phyloP scores from a whole-genome alignment of 2,329 filamentous ascomycete species.

The Phyllosticta citribraziliensis region DNA sequence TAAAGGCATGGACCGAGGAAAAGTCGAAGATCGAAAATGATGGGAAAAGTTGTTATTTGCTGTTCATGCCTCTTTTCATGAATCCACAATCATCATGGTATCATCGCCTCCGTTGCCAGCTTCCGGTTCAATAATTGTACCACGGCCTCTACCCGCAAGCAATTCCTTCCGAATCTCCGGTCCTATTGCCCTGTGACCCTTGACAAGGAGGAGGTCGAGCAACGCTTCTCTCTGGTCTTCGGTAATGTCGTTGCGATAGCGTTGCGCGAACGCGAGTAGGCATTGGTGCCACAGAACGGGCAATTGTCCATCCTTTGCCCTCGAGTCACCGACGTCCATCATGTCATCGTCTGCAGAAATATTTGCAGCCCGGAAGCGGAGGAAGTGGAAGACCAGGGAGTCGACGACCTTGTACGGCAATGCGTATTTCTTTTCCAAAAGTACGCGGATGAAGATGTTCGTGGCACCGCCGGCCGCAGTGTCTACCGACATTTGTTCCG shows the following conservation, averaged over 20 bases:
- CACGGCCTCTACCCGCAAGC: slow-evolving; percentile 76
- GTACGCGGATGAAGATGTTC: slow-evolving; percentile 87
- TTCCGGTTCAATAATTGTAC: slow-evolving; percentile 56
- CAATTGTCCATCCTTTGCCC: slow-evolving; percentile 51
- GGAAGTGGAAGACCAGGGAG: slow-evolving; percentile 89
- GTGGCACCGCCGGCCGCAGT: slow-evolving; percentile 83
- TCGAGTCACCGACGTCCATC: slow-evolving; percentile 21
- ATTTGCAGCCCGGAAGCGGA: slow-evolving; percentile 69
- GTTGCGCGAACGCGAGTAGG: slow-evolving; percentile 80
- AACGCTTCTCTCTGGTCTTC: slow-evolving; percentile 90
- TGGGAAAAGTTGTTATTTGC: background rate
- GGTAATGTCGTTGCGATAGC: slow-evolving; percentile 92
- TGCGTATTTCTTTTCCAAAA: slow-evolving; percentile 95
- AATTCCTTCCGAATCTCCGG: slow-evolving; percentile 86
- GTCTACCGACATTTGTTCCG: slow-evolving; percentile 73
- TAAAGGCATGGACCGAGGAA: background rate
- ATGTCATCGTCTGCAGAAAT: slow-evolving; percentile 40
- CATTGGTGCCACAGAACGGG: slow-evolving; percentile 97
- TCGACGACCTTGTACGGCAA: slow-evolving; percentile 92
- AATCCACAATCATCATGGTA: slow-evolving; percentile 63
- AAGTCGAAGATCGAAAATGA: background rate
- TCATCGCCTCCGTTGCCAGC: slow-evolving; percentile 67
- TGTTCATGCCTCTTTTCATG: background rate
- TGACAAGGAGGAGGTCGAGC: slow-evolving; percentile 72
- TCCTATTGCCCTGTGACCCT: slow-evolving; percentile 80